Evolutionary conservation across 1,139 yeast species (phyloP).

Genomic region (Pichia sp.): DNA sequence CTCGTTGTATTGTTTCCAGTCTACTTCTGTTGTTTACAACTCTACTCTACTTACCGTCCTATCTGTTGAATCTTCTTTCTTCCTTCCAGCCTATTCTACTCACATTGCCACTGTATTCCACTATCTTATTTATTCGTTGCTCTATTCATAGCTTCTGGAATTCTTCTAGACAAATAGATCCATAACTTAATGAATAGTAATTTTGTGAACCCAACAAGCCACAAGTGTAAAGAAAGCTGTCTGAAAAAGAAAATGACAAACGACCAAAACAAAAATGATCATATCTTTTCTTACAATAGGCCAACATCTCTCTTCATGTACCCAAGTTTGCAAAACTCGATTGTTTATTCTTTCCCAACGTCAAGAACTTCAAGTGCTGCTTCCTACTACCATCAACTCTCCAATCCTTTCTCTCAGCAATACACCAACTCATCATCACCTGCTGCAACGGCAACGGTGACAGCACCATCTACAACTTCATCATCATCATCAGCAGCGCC

Average conservation of each 20-base stretch:
- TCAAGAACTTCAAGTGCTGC: not conserved
- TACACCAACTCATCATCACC: not conserved
- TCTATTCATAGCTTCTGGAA: not conserved
- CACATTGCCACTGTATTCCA: not conserved
- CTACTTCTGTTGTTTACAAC: not conserved
- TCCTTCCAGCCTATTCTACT: not conserved
- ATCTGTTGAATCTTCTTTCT: not conserved
- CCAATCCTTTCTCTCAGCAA: not conserved
- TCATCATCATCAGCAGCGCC: not conserved
- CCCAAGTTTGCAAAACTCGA: not conserved
- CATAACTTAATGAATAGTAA: not conserved
- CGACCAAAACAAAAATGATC: not conserved
- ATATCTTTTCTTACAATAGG: not conserved
- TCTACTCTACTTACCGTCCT: not conserved
- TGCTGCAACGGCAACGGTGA: not conserved
- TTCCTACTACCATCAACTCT: conserved; percentile 9
- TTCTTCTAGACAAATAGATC: not conserved
- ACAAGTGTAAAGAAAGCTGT: not conserved
- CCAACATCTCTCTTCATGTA: not conserved
- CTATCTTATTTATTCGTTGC: not conserved
- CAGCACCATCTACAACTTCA: not conserved
- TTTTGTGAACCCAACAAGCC: not conserved
- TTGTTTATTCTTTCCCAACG: not conserved
- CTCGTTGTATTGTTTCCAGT: not conserved
- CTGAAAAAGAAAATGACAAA: not conserved